These are phyloP conservation scores for Berberis thunbergii DNA, from an alignment of 164 flowering plant species.

Conservation along the genomic window DNA sequence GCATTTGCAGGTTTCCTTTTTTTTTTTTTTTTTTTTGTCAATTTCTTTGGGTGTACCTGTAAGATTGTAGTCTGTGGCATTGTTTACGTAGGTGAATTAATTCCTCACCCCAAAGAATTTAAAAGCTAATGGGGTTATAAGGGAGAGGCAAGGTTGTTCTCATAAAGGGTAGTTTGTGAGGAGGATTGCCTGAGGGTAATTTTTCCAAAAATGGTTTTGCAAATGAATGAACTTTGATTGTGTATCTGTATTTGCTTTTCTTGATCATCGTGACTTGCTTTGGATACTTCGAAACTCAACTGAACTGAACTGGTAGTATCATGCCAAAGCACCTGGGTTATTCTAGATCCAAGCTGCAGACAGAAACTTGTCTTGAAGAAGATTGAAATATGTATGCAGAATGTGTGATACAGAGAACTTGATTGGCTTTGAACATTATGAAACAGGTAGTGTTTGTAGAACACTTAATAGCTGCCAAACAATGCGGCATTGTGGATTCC, in stretches of 20 bases:
- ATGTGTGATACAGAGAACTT: no score
- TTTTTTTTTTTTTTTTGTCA: not conserved
- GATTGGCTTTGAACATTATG: no score
- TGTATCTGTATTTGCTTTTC: not conserved
- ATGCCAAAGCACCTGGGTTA: no score
- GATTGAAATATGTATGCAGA: no score
- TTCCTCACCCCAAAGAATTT: constrained; percentile 3
- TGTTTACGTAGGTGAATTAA: constrained; percentile 4
- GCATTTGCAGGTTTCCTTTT: constrained; percentile 13
- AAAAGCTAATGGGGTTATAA: constrained; percentile 3
- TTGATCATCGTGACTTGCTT: not conserved
- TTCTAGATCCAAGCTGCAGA: no score
- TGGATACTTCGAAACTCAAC: no score
- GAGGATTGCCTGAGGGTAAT: not conserved
- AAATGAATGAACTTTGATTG: not conserved
- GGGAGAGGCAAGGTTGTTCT: constrained; percentile 2
- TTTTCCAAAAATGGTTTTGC: not conserved
- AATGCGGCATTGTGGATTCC: no score
- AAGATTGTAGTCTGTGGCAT: constrained; percentile 2
- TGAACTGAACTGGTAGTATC: no score
- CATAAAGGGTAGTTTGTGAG: not conserved
- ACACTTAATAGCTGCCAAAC: no score
- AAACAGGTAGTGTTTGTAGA: no score
- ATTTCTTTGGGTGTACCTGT: constrained; percentile 1
- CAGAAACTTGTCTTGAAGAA: no score